Percentiles rank a stretch among this genome's conserved stretches.
Evolutionary conservation across 1,284 basidiomycete species (phyloP).

Genomic region (Cutaneotrichosporon mucoides): DNA sequence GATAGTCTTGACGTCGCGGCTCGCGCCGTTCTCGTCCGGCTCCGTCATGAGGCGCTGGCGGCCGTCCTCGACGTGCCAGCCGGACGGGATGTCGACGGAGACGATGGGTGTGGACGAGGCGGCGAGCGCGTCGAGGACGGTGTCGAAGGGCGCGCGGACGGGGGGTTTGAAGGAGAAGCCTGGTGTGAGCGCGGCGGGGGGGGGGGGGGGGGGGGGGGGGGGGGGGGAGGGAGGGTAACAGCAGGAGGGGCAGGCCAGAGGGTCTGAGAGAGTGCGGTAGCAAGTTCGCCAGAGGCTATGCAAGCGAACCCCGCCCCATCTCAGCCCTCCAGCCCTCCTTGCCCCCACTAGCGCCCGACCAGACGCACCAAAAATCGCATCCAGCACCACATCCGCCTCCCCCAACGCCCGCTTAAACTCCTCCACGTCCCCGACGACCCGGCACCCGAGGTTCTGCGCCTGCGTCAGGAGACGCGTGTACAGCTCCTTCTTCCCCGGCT

Average conservation of each 20-base stretch:
- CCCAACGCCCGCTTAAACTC: slow-evolving; percentile 57
- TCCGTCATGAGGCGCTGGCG: slow-evolving; percentile 26
- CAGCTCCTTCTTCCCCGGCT: slow-evolving; percentile 75
- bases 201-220: too few species aligned
- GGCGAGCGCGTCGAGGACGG: slow-evolving; percentile 64
- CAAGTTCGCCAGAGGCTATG: too few species aligned
- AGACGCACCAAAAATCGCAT: slow-evolving; percentile 76
- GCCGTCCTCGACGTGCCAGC: slow-evolving; percentile 71
- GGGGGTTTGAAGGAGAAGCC: slow-evolving; percentile 92
- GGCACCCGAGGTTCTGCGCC: slow-evolving; percentile 80
- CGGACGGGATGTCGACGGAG: slow-evolving; percentile 91
- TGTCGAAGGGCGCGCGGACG: slow-evolving; percentile 80
- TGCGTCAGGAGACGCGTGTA: slow-evolving; percentile 81
- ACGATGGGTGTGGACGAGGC: slow-evolving; percentile 69
- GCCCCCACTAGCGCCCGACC: too few species aligned
- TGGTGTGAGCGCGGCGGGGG: slow-evolving; percentile 12
- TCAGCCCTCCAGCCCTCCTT: too few species aligned
- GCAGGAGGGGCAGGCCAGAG: too few species aligned
- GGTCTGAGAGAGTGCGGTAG: too few species aligned
- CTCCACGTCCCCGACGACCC: slow-evolving; percentile 57
- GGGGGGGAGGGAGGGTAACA: too few species aligned
- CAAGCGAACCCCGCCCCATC: too few species aligned
- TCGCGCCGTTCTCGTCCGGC: slow-evolving; percentile 47
- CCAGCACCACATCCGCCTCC: slow-evolving; percentile 77
- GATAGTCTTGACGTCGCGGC: slow-evolving; percentile 47